A percentile compares a stretch with the other conserved stretches of the same genome.
These are phyloP conservation scores for Carpinus viminea DNA, from an alignment of 306 rosid species.

Conservation along the genomic window DNA sequence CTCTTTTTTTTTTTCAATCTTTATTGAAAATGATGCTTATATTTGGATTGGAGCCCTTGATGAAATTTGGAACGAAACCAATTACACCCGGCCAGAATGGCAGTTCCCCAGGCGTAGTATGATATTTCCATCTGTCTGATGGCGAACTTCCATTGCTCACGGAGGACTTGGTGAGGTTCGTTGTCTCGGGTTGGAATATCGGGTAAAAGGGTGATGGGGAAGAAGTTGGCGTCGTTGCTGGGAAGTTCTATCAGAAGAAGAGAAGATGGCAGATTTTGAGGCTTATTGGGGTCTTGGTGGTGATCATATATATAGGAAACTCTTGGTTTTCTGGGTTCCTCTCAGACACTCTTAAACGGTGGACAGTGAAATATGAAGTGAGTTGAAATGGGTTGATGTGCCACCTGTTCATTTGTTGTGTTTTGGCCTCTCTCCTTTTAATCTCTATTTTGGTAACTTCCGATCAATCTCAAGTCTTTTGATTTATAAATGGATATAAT, in stretches of 20 bases:
- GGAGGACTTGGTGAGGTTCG: slow-evolving; percentile 77
- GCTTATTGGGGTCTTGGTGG: slow-evolving; percentile 28
- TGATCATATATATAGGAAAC: slow-evolving; percentile 25
- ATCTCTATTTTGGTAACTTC: too few relatives aligned
- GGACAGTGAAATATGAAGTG: too few relatives aligned
- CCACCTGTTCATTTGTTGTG: not conserved
- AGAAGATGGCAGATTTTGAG: slow-evolving; percentile 30
- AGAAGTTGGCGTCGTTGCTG: slow-evolving; percentile 24
- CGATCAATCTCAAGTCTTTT: too few relatives aligned
- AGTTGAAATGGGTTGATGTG: not conserved
- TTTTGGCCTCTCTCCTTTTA: not conserved
- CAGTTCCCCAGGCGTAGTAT: slow-evolving; percentile 97
- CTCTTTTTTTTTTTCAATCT: too few relatives aligned
- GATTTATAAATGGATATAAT: too few relatives aligned
- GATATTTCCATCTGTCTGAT: slow-evolving; percentile 71
- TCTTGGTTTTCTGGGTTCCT: not conserved
- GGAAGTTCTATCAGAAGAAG: slow-evolving; percentile 22
- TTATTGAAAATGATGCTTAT: too few relatives aligned
- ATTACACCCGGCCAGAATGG: slow-evolving; percentile 92
- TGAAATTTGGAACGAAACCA: too few relatives aligned
- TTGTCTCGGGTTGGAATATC: slow-evolving; percentile 63
- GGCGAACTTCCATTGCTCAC: slow-evolving; percentile 88
- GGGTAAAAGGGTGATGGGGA: too few relatives aligned
- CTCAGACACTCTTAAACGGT: not conserved
- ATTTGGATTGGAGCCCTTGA: slow-evolving; percentile 94